Base-by-base conservation (phyloP, 179 eudicot species). In the Spergularia azorica region DNA sequence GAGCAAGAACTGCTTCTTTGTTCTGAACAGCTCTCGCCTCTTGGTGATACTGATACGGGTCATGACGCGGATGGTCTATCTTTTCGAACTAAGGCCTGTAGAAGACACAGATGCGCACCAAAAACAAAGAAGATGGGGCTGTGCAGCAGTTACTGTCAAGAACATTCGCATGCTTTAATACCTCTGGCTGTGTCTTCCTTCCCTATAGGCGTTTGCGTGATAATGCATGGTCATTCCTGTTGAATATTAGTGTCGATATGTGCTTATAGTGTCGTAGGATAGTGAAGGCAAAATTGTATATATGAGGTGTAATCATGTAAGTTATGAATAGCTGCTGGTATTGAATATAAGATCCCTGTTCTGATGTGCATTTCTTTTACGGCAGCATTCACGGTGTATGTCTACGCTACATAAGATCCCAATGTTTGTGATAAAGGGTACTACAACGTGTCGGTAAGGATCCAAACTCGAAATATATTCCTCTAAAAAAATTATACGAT, bases 221-320 rank as follows among this genome's bases (percentile, higher is more conserved):
- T 63, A 16, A 16, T 18, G 64, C 36, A 20, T 20, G n/a, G 32
- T 50, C 55, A 48, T 55, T 16, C 16, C 63, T 62, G 15, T 39
- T 3, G 54, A 20, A 10, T 65, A 64, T 74, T 43, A n/a, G 5
- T 72, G 73, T 65, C 18, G 50, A 76, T 67, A 56, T 11, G 65
- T 67, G 50, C 36, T 51, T 62, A 55, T 39, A 32, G 43, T 5
- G 21, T 67, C 15, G n/a, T 55, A 73, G 73, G 59, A 54, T 41
- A 54, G 63, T 73, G 48, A 6, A 62, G 60, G 69, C 58, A 63
- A 39, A 15, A 50, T 65, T 81, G 74, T 76, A 67, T 72, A 77
- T 55, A 65, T 11, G 67, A 46, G 63, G 12, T 71, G 50, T 73
- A 72, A 72, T 60, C 67, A 59, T 77, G 78, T 79, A 76, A 69